Base-by-base conservation (phyloP, 192 early-diverging fungal species). In the Coemansia erecta region DNA sequence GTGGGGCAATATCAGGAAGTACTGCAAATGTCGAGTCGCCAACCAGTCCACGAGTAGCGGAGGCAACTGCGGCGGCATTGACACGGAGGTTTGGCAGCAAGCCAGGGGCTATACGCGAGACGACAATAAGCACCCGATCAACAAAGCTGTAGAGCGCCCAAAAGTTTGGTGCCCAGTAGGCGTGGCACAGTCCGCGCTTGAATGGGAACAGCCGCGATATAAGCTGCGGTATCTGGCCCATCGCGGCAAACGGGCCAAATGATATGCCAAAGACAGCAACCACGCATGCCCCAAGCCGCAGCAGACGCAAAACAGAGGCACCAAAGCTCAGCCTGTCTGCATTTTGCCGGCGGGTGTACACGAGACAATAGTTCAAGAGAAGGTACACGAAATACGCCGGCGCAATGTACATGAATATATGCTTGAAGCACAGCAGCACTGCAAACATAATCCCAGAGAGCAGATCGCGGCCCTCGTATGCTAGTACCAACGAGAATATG, bases 141-240 rank as follows among this genome's bases (percentile, higher is more conserved):
- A 68, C 60, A 31, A 86, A 85, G 4, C 88, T 86, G 66, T 97
- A 98, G 46, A 98, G 72, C 0, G 94, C 94, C 96, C 96, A 98
- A 72, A 94, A 87, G 65, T 98, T 98, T 13, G 94, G 93, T 2
- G 96, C 96, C 94, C 94, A 98, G 68, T 89, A 95, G 8, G 94
- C 93, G 59, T 98, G 96, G 72, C 88, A 92, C 11, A 98, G 83
- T 13, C 96, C 96, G n/a, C 96, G 85, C 71, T 91, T 93, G 77
- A 98, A 98, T 10, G 94, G 94, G 70, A 98, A 98, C 35, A 98
- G 81, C 2, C 96, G 86, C 18, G 81, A 66, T 9, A 88, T 60
- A 17, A 98, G 66, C 73, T 94, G 91, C 9, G 86, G 85, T 6
- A 92, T 51, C 53, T 98, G 91, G 12, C 78, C 73, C 71, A 84